Conservation (phyloP, 2,329 filamentous ascomycete genomes). For the Mycocentrospora acerina region DNA sequence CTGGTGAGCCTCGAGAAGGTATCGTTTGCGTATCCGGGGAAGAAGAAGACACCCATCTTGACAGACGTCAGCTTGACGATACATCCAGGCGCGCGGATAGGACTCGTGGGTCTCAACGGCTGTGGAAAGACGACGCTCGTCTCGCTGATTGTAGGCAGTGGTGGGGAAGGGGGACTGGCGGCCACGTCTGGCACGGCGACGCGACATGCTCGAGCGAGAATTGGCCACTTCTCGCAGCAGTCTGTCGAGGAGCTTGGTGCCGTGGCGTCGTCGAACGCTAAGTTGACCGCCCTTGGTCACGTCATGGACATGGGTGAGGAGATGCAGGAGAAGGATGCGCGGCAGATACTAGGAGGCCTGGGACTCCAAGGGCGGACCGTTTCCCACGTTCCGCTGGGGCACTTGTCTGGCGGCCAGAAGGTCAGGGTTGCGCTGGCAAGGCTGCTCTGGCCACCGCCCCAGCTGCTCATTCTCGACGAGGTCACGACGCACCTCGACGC, state of each 20-base stretch:
- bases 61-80: slow-evolving; percentile 68
- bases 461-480: slow-evolving; percentile 76
- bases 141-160: slow-evolving; percentile 64
- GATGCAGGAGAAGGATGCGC: slow-evolving; percentile 66
- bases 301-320: slow-evolving; percentile 57
- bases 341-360: slow-evolving; percentile 66
- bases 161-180: slow-evolving; percentile 37
- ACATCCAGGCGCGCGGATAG: slow-evolving; percentile 71
- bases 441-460: slow-evolving; percentile 68
- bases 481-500: slow-evolving; percentile 85
- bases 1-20: slow-evolving; percentile 72
- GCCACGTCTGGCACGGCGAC: slow-evolving; percentile 64
- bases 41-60: slow-evolving; percentile 51
- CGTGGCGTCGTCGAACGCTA: slow-evolving; percentile 53
- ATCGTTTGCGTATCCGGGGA: slow-evolving; percentile 62
- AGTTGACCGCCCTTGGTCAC: slow-evolving; percentile 65
- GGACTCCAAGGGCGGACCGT: slow-evolving; percentile 70
- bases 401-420: slow-evolving; percentile 76
- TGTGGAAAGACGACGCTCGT: slow-evolving; percentile 80
- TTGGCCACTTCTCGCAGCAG: slow-evolving; percentile 80
- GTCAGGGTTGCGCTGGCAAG: slow-evolving; percentile 66
- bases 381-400: slow-evolving; percentile 71
- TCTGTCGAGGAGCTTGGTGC: slow-evolving; percentile 69
- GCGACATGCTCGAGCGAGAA: slow-evolving; percentile 66
- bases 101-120: slow-evolving; percentile 77